These are phyloP conservation scores for Fomitopsis pinicola DNA, from an alignment of 1,284 basidiomycete species.

Conservation along the genomic window DNA sequence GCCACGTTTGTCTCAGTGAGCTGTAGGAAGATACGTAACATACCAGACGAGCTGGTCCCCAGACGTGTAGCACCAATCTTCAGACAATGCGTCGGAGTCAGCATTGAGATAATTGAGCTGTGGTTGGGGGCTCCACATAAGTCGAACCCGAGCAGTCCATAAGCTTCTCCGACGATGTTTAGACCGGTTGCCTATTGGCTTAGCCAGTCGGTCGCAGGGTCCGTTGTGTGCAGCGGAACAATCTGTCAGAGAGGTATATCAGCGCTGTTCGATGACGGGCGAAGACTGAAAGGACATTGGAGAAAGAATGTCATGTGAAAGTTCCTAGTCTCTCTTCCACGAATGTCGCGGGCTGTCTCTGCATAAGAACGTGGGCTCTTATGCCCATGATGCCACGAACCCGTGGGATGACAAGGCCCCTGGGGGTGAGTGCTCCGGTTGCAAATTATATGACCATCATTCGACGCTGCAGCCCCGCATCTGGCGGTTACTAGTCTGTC, in stretches of 20 bases:
- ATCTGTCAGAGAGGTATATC: background rate
- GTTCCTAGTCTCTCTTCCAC: background rate
- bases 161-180: too few species aligned
- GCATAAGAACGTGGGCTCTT: background rate
- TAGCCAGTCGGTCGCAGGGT: too few species aligned
- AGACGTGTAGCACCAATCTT: too few species aligned
- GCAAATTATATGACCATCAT: slow-evolving; percentile 39
- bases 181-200: too few species aligned
- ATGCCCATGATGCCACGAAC: background rate
- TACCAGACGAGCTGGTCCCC: too few species aligned
- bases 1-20: too few species aligned
- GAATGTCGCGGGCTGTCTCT: background rate
- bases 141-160: too few species aligned
- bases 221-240: background rate
- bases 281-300: background rate
- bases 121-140: too few species aligned
- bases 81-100: too few species aligned
- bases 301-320: background rate
- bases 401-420: background rate
- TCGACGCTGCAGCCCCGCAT: slow-evolving; percentile 21
- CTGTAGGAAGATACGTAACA: too few species aligned
- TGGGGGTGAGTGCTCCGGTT: slow-evolving; percentile 30
- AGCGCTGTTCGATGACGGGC: background rate
- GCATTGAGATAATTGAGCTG: too few species aligned
- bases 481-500: slow-evolving; percentile 23